Evolutionary conservation across 306 rosid genomes (phyloP).

Genomic region (Pyrus bretschneideri): DNA sequence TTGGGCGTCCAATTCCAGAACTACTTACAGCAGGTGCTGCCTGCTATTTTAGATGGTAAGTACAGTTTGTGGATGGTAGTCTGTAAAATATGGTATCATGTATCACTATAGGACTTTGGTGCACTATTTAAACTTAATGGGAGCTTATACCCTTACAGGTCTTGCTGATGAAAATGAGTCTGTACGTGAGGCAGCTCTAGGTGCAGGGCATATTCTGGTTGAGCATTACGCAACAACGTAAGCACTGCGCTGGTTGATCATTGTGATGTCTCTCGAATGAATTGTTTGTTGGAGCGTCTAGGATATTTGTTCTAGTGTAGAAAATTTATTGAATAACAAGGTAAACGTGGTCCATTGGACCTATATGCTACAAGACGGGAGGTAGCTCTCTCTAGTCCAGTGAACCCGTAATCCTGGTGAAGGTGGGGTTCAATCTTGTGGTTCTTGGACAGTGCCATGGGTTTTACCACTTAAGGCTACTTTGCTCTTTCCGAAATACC

Average conservation of each 20-base stretch:
- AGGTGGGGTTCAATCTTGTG: neutral
- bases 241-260: constrained; percentile 16
- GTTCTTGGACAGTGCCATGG: neutral
- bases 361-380: neutral
- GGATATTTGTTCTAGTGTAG: neutral
- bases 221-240: constrained; percentile 98
- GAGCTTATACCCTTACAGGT: constrained; percentile 35
- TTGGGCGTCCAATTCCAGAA: constrained; percentile 87
- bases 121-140: neutral
- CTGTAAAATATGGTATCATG: neutral
- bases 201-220: constrained; percentile 95
- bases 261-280: neutral
- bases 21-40: constrained; percentile 81
- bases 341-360: neutral
- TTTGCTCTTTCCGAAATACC: neutral
- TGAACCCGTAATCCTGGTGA: neutral
- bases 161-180: constrained; percentile 99
- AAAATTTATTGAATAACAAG: neutral
- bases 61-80: neutral
- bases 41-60: constrained; percentile 92
- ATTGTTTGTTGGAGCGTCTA: neutral
- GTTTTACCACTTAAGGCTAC: neutral
- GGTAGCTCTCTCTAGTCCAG: neutral
- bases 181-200: constrained; percentile 95
- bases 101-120: neutral